Base-by-base conservation (phyloP, 1,284 basidiomycete genomes). In the Trametes sp. region DNA sequence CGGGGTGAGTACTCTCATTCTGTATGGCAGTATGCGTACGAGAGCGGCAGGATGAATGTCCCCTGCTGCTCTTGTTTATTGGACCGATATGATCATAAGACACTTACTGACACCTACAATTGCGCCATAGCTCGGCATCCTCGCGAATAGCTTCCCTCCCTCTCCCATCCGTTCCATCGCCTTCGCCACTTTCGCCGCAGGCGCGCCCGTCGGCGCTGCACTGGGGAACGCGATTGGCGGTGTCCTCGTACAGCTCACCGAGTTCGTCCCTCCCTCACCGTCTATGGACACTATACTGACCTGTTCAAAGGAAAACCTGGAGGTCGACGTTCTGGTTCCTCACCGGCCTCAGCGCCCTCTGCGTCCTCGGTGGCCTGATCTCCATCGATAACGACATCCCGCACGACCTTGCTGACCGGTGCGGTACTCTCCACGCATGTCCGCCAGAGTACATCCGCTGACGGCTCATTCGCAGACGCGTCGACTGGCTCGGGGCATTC, bases 401-500 rank as follows among this genome's bases (percentile, higher is more conserved):
- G 0, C 83, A 82, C 0, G 67, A 72, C 7, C 84, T 85, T 61
- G 55, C 49, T 0, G 89, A 93, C 50, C 58, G 63, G 69, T 69
- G 45, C n/a, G 70, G 13, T 19, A 8, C 29, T 3, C 9, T 4
- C n/a, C 23, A 2, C 8, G 13, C 1, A 35, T n/a, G 23, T 3
- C 2, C 7, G 21, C 21, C 1, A 4, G 1, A 4, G 24, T 10
- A 11, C 8, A 16, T 35, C 11, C 4, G 21, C 49, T 41, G 23
- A 41, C 31, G 4, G 6, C 0, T 29, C 31, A 33, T 11, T 6
- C 8, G 14, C 67, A 77, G 77, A 26, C 81, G 90, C 0, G 81
- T 97, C 0, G 95, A 98, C 72, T 96, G 93, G 92, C 71, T 93
- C 24, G 95, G 95, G 5, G 91, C 90, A 0, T 77, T 86, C 21